These are phyloP conservation scores for Acer saccharum DNA, from an alignment of 345 rosid species.

Conservation along the genomic window DNA sequence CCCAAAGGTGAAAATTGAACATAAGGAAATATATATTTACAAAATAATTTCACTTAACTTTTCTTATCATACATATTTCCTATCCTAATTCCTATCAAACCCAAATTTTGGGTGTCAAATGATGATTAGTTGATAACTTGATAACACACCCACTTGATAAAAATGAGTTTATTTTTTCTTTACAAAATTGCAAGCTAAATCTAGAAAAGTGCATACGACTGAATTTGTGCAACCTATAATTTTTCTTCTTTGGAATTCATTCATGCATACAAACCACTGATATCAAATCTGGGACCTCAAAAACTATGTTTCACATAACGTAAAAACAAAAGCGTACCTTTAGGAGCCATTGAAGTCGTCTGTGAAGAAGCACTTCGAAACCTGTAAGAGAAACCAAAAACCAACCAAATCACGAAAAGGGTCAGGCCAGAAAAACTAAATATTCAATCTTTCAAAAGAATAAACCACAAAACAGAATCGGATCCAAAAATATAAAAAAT, in stretches of 20 bases:
- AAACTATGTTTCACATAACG: not conserved
- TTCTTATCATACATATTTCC: not conserved
- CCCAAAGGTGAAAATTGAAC: not conserved
- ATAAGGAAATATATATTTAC: not conserved
- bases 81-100: not conserved
- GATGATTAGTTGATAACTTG: not conserved
- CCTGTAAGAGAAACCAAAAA: not conserved
- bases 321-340: slow-evolving; percentile 26
- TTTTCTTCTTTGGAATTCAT: not conserved
- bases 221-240: not conserved
- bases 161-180: not conserved
- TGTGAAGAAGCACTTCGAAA: not conserved
- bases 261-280: not conserved
- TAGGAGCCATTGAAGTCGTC: slow-evolving; percentile 40
- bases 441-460: not conserved
- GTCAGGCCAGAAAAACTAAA: not conserved
- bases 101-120: not conserved
- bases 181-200: not conserved
- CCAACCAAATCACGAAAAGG: not conserved
- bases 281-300: not conserved
- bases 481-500: not conserved
- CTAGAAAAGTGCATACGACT: not conserved
- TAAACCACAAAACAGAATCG: not conserved
- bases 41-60: not conserved
- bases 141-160: not conserved